phyloP scores from a whole-genome alignment of 129 eudicot species.

The Flaveria brownii region DNA sequence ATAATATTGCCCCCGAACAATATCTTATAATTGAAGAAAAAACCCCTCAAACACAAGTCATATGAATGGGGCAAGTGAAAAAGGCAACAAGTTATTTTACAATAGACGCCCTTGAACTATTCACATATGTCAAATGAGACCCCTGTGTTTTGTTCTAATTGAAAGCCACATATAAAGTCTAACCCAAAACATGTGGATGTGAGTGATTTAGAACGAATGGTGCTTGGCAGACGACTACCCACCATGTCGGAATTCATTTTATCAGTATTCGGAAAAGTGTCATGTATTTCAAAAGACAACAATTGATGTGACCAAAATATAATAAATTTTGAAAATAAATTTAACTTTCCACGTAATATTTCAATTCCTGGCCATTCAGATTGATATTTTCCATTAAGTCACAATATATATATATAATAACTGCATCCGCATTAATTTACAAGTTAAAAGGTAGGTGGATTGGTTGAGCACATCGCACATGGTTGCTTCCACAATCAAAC shows the following conservation, averaged over 20 bases:
- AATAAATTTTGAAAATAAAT: conserved; percentile 1
- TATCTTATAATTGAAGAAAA: not conserved
- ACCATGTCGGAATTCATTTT: conserved; percentile 35
- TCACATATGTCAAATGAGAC: conserved; percentile 5
- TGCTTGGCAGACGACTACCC: conserved; percentile 32
- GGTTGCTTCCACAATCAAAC: too few species aligned
- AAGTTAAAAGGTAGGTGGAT: too few species aligned
- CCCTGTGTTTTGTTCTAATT: conserved; percentile 11
- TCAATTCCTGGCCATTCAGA: conserved; percentile 36
- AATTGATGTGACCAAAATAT: conserved; percentile 23
- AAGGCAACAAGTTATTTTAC: not conserved
- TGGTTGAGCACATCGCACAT: too few species aligned
- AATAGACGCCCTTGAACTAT: not conserved
- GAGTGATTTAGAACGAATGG: conserved; percentile 26
- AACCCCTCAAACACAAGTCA: not conserved
- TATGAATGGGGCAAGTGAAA: not conserved
- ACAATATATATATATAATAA: too few species aligned
- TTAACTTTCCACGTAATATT: conserved; percentile 37
- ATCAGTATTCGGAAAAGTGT: conserved; percentile 31
- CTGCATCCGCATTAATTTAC: too few species aligned
- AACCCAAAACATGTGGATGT: conserved; percentile 30
- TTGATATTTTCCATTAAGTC: not conserved
- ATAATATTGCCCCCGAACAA: too few species aligned
- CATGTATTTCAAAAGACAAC: conserved; percentile 20
- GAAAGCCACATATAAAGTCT: conserved; percentile 27